Conservation (phyloP, 345 rosid species). For the Leavenworthia alabamica region DNA sequence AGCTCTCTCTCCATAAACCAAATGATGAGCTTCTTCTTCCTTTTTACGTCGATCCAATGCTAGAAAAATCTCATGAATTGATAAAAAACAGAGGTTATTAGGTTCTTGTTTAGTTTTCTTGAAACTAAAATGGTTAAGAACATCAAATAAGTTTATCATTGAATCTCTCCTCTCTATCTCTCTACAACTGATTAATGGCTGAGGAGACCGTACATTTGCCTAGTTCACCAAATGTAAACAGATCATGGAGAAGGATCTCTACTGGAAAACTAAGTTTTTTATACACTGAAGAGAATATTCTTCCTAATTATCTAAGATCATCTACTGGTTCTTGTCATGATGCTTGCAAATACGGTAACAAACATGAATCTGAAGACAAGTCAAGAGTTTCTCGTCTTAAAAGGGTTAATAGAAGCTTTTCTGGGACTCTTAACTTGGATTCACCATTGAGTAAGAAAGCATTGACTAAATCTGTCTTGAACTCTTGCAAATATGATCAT, state of each 20-base stretch:
- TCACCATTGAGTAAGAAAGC: conserved; percentile 33
- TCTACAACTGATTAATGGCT: conserved; percentile 44
- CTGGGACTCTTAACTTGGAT: conserved; percentile 24
- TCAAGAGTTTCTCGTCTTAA: conserved; percentile 34
- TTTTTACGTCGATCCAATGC: not conserved
- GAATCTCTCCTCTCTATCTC: not conserved
- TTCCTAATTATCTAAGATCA: conserved; percentile 67
- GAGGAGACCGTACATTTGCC: conserved; percentile 31
- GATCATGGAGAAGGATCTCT: conserved; percentile 41
- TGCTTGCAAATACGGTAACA: conserved; percentile 66
- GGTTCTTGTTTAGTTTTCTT: not conserved
- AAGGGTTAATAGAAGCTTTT: conserved; percentile 35
- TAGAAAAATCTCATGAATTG: not conserved
- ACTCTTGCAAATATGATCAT: not conserved
- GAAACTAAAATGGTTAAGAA: conserved; percentile 8
- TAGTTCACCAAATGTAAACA: conserved; percentile 29
- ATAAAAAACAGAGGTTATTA: not conserved
- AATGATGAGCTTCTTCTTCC: not conserved
- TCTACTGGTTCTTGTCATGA: conserved; percentile 84
- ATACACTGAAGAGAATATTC: conserved; percentile 32
- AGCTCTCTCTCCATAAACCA: not conserved
- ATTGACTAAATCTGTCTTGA: conserved; percentile 12
- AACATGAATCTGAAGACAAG: conserved; percentile 42
- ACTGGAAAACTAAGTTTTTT: conserved; percentile 34
- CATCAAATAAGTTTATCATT: no score